Evolutionary conservation across 371 early-diverging fungal species (phyloP), one percentile per base, ranked within the genome.

Genomic region (Dichotomocladium elegans): DNA sequence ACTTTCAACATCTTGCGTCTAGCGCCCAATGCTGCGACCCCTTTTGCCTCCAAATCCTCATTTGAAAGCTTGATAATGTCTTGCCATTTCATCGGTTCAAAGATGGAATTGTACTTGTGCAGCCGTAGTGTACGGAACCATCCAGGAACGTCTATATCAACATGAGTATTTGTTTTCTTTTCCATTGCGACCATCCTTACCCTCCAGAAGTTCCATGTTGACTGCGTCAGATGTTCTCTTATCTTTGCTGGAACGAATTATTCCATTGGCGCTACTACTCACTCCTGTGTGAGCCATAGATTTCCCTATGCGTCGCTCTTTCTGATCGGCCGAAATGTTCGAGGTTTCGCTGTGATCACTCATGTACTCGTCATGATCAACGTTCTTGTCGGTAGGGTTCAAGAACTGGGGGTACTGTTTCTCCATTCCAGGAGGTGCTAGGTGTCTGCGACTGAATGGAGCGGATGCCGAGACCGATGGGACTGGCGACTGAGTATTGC

Each of bases 1-100:
- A 95, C 93, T 67, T 95, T 95, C 47, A 96, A 73, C 89, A 98
- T 89, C 70, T 98, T 98, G 57, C 94, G 82, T 50, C 98, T 84
- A 7, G 97, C 98, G 31, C 97, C 97, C 55, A 95, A 80, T 27
- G 97, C 97, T 8, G 89, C 81, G 5, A 98, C 95, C 4, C 98
- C 98, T 61, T 87, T 85, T 17, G 81, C 82, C 47, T 80, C 75
- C 58, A 98, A 76, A 19, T 88, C 87, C 26, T 87, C 87, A 51
- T 96, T 96, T 10, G 77, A 74, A 63, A 98, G 64, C 43, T 86
- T 83, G 45, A 98, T 83, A 56, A 96, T 90, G 27, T 91, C 89
- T 47, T 82, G 83, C 93, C 95, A 95, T 49, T 82, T 80, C 84
- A 92, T 88, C 8, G 80, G 75, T 35, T 91, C 92, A 75, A 97